phyloP scores from a whole-genome alignment of 352 stramenopile genomes.

The Globisporangium yorkense region DNA sequence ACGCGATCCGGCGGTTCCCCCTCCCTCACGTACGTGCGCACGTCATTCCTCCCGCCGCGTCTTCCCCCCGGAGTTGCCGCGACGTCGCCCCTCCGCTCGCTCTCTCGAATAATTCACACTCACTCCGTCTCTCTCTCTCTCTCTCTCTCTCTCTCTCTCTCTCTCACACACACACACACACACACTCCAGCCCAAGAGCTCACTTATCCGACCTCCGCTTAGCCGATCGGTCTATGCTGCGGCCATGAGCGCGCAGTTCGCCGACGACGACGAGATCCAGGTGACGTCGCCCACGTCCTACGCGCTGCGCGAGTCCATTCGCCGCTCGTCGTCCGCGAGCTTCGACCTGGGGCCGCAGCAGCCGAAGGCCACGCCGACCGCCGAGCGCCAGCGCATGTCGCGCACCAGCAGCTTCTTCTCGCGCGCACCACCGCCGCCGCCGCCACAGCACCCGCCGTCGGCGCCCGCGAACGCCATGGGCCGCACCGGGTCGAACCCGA shows the following conservation, averaged over 20 bases:
- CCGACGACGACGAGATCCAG: constrained; percentile 59
- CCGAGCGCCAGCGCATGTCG: constrained; percentile 20
- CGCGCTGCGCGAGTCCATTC: constrained; percentile 69
- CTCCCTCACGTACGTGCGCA: neutral
- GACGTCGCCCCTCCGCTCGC: neutral
- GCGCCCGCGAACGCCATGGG: constrained; percentile 18
- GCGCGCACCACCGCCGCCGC: constrained; percentile 54
- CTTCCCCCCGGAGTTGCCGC: too few species aligned
- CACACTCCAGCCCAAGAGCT: neutral
- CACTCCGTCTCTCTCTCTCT: constrained; percentile 1
- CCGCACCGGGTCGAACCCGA: constrained; percentile 63
- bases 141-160: neutral
- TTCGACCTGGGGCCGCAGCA: constrained; percentile 24
- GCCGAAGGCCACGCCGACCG: constrained; percentile 13
- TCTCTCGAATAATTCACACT: neutral
- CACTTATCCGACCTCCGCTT: neutral
- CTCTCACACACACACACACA: neutral
- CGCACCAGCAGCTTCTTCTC: constrained; percentile 54
- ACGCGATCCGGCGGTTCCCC: neutral
- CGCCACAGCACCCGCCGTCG: constrained; percentile 40
- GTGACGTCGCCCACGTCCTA: constrained; percentile 82
- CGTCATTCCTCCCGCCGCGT: too few species aligned
- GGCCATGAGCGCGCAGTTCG: constrained; percentile 17
- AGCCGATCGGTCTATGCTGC: constrained; percentile 5
- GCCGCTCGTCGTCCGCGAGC: constrained; percentile 58